Evolutionary conservation across 140 eudicot species (phyloP).

Genomic region (Flaveria floridana): DNA sequence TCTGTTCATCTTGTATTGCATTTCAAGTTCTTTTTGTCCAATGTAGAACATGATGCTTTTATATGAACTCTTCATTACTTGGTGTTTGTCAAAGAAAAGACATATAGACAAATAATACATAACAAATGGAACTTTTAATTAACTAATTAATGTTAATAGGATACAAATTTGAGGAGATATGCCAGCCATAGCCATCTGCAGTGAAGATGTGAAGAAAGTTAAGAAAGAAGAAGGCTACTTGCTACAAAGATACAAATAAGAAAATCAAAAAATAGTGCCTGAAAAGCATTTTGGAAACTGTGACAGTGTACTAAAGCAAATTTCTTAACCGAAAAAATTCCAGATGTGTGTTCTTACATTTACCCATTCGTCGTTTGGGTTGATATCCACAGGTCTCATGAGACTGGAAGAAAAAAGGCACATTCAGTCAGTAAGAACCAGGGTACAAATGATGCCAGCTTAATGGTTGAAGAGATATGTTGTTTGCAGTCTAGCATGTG

Average conservation of each 20-base stretch:
- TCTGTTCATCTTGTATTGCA: constrained; percentile 91
- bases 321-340: background rate
- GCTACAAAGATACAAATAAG: constrained; percentile 7
- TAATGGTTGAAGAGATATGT: constrained; percentile 21
- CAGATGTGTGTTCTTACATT: constrained; percentile 59
- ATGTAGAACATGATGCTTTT: constrained; percentile 82
- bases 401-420: constrained; percentile 54
- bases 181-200: constrained; percentile 91
- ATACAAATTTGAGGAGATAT: constrained; percentile 89
- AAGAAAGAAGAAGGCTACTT: constrained; percentile 25
- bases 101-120: background rate
- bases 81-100: constrained; percentile 45
- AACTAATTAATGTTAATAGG: constrained; percentile 35
- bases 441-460: constrained; percentile 1
- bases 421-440: constrained; percentile 26
- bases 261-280: constrained; percentile 1
- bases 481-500: background rate
- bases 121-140: background rate
- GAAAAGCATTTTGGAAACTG: constrained; percentile 19
- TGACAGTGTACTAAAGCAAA: constrained; percentile 18
- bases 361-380: constrained; percentile 88
- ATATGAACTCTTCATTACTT: constrained; percentile 93
- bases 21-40: constrained; percentile 91
- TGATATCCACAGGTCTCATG: constrained; percentile 89
- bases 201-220: constrained; percentile 25